Evolutionary conservation across 2,329 filamentous ascomycete species (phyloP).

Genomic region (Huntiella bhutanensis): DNA sequence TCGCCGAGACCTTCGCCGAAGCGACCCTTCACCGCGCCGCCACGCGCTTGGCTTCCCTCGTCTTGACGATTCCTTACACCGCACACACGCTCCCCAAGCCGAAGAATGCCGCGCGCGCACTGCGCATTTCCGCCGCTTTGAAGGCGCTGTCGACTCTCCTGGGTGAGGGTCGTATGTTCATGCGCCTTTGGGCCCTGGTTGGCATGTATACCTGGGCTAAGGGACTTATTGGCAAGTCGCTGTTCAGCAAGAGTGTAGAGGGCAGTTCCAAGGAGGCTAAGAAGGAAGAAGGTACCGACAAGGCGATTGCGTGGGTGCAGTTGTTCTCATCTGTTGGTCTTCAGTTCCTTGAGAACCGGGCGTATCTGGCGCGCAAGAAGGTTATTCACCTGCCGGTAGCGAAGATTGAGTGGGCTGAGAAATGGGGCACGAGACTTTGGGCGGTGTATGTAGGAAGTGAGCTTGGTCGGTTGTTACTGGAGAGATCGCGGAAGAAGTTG

Average conservation of each 20-base stretch:
- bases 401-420: constrained; percentile 40
- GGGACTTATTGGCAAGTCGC: constrained; percentile 21
- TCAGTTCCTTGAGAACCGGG: constrained; percentile 68
- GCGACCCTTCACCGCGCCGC: constrained; percentile 36
- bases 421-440: constrained; percentile 68
- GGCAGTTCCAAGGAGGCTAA: constrained; percentile 13
- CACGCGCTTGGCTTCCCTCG: constrained; percentile 32
- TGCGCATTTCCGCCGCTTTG: constrained; percentile 23
- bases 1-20: constrained; percentile 33
- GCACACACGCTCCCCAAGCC: constrained; percentile 22
- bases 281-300: constrained; percentile 21
- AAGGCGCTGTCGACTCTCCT: constrained; percentile 45
- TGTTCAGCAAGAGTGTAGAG: constrained; percentile 10
- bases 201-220: constrained; percentile 53
- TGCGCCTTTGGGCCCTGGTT: constrained; percentile 58
- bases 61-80: constrained; percentile 30
- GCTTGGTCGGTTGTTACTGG: constrained; percentile 41
- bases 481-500: constrained; percentile 22
- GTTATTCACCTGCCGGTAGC: constrained; percentile 41
- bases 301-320: constrained; percentile 44
- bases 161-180: constrained; percentile 52
- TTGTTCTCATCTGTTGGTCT: constrained; percentile 48
- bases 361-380: constrained; percentile 56
- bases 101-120: constrained; percentile 11
- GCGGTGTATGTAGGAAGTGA: constrained; percentile 59